Evolutionary conservation across 2,329 filamentous ascomycete genomes (phyloP).

Genomic region (Curvularia sp.): DNA sequence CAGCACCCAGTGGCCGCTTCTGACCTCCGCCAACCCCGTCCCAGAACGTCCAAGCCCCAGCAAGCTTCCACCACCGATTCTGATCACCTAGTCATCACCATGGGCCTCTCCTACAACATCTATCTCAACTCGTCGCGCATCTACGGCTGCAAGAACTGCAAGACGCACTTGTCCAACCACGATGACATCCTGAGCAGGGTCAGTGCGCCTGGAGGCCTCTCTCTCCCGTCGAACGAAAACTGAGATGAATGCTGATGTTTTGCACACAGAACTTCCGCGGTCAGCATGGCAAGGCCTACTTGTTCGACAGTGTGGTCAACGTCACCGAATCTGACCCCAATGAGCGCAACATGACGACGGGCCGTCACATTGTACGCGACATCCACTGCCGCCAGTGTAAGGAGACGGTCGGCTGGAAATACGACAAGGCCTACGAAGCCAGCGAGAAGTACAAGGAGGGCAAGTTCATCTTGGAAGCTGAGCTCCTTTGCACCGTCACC

Average conservation of each 20-base stretch:
- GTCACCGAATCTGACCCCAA: slow-evolving; percentile 80
- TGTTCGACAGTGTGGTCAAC: slow-evolving; percentile 95
- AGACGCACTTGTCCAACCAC: slow-evolving; percentile 92
- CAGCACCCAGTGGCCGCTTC: slow-evolving; percentile 18
- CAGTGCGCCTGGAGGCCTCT: slow-evolving; percentile 44
- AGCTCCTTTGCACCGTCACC: slow-evolving; percentile 80
- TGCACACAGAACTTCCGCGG: slow-evolving; percentile 91
- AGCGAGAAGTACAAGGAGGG: slow-evolving; percentile 99
- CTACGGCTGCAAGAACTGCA: slow-evolving; percentile 91
- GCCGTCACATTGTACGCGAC: slow-evolving; percentile 90
- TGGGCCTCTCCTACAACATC: slow-evolving; percentile 91
- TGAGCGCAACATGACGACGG: slow-evolving; percentile 98
- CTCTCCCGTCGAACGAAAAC: background rate
- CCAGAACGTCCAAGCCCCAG: slow-evolving; percentile 10
- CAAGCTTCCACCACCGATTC: slow-evolving; percentile 10
- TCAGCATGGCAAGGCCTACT: slow-evolving; percentile 96
- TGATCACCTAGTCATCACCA: slow-evolving; percentile 50
- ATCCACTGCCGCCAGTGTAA: slow-evolving; percentile 91
- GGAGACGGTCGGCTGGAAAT: slow-evolving; percentile 96
- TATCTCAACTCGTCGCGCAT: slow-evolving; percentile 88
- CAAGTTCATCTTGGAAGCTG: slow-evolving; percentile 94
- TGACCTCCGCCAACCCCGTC: slow-evolving; percentile 14
- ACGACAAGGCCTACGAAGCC: slow-evolving; percentile 92
- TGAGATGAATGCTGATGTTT: slow-evolving; percentile 12
- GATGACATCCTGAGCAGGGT: slow-evolving; percentile 96